Evolutionary conservation across 1,139 yeast species (phyloP).

Genomic region (Zygoascus sp.): DNA sequence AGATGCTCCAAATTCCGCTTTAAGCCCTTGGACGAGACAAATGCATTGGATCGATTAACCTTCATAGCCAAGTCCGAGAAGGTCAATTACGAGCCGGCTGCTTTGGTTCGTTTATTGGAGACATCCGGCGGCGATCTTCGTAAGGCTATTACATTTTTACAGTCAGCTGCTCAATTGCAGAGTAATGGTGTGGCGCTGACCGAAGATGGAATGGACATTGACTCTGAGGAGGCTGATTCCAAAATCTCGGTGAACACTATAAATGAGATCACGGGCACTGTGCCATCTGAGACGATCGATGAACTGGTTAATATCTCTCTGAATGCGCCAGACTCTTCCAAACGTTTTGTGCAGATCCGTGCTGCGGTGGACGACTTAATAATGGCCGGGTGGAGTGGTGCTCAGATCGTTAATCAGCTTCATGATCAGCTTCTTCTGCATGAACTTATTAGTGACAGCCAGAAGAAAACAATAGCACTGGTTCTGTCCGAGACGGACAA

Average conservation of each 20-base stretch:
- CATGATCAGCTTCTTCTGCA: constrained; percentile 68
- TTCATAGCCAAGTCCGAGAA: constrained; percentile 52
- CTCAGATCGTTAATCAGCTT: constrained; percentile 70
- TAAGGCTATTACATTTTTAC: constrained; percentile 85
- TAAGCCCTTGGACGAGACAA: constrained; percentile 63
- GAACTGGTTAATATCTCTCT: constrained; percentile 40
- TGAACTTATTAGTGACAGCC: constrained; percentile 48
- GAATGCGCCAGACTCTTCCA: constrained; percentile 9
- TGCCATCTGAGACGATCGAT: constrained; percentile 53
- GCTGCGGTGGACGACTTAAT: constrained; percentile 51
- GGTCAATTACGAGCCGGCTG: constrained; percentile 46
- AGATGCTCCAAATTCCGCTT: constrained; percentile 94
- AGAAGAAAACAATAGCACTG: constrained; percentile 62
- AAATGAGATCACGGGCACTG: constrained; percentile 80
- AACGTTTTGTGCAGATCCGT: constrained; percentile 43
- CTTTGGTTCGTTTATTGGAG: constrained; percentile 56
- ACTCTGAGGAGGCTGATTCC: constrained; percentile 19
- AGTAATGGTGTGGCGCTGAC: constrained; percentile 25
- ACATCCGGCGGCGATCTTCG: constrained; percentile 87
- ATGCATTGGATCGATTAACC: constrained; percentile 63
- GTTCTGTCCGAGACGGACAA: constrained; percentile 72
- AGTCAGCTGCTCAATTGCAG: constrained; percentile 72
- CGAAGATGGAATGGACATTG: constrained; percentile 27
- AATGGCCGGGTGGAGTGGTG: constrained; percentile 82
- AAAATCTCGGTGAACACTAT: constrained; percentile 45